phyloP scores from a whole-genome alignment of 805 yeast species.

The Starmerella vitae region DNA sequence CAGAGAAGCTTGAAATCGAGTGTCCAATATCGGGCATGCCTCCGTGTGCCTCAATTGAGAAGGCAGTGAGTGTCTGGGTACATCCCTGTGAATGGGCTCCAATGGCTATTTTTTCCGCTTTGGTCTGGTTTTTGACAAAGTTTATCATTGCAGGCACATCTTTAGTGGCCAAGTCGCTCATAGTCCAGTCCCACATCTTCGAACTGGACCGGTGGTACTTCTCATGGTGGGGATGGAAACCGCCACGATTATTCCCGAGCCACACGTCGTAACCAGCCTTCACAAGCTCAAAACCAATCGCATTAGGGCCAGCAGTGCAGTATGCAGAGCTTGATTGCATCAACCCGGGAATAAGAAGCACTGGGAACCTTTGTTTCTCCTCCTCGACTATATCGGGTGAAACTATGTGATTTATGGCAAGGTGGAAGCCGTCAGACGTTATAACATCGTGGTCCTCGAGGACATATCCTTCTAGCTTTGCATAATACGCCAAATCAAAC shows the following conservation, averaged over 20 bases:
- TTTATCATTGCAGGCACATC: slow-evolving; percentile 68
- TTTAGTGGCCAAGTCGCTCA: slow-evolving; percentile 62
- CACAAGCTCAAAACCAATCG: slow-evolving; percentile 52
- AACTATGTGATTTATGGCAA: slow-evolving; percentile 51
- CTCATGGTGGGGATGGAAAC: slow-evolving; percentile 59
- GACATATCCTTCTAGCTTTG: slow-evolving; percentile 44
- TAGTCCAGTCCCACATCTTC: slow-evolving; percentile 87
- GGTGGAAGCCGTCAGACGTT: slow-evolving; percentile 68
- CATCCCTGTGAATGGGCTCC: slow-evolving; percentile 92
- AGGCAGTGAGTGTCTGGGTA: slow-evolving; percentile 62
- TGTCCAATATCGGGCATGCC: slow-evolving; percentile 33
- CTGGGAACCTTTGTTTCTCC: slow-evolving; percentile 38
- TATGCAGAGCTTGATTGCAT: slow-evolving; percentile 78
- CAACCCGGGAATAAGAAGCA: slow-evolving; percentile 72
- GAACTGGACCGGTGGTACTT: slow-evolving; percentile 33
- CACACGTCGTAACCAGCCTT: slow-evolving; percentile 87
- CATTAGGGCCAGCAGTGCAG: slow-evolving; percentile 66
- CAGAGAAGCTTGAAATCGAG: slow-evolving; percentile 54
- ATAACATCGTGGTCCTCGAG: slow-evolving; percentile 45
- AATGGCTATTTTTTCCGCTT: slow-evolving; percentile 35
- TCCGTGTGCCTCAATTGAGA: slow-evolving; percentile 34
- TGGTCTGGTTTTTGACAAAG: slow-evolving; percentile 36
- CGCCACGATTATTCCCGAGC: slow-evolving; percentile 86
- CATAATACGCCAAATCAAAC: slow-evolving; percentile 56
- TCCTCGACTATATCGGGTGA: slow-evolving; percentile 5